Evolutionary conservation across 139 green algal genomes (phyloP), one percentile per base, ranked within the genome.

Genomic region (Asterochloris sp.): DNA sequence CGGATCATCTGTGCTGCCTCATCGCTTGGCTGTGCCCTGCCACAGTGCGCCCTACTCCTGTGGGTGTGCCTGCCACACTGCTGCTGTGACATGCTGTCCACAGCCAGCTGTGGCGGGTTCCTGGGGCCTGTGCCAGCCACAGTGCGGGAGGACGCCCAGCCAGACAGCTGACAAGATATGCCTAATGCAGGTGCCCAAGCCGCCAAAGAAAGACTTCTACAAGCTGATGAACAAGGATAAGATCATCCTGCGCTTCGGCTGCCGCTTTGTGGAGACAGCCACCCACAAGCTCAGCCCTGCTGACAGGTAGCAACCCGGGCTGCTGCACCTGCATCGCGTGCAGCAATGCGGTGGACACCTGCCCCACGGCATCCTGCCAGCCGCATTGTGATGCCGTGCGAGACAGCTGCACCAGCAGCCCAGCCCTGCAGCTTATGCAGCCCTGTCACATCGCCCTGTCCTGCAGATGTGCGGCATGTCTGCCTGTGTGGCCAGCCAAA

Each of bases 171-270:
- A 78, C 27, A 27, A 60, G 12, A 27, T 6, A 19, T 16, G 73
- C 15, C 8, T 63, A 24, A 13, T 78, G 14, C 76, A 80, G 76
- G 60, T 83, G 24, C 78, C 81, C 24, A 76, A 81, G 74, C 77
- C 77, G 11, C 83, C 83, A 14, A 73, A 62, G 38, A 73, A 74
- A 47, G 89, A 98, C 88, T 92, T 96, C 86, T 90, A 93, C 87
- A 96, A 96, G 88, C 88, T 96, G 29, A 96, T 97, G 91, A 94
- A 95, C 89, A 95, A 95, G 86, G 92, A 97, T 86, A 93, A 92
- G 81, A 95, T 95, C 84, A 90, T 96, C 19, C 81, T 97, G 85
- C 89, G 92, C 74, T 97, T 97, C 73, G 71, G 68, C 54, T 77
- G 62, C 26, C 75, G 79, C 76, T 82, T 95, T 63, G 73, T 88